These are phyloP conservation scores for Coprinopsis sp. DNA, from an alignment of 768 basidiomycete species.

Conservation along the genomic window DNA sequence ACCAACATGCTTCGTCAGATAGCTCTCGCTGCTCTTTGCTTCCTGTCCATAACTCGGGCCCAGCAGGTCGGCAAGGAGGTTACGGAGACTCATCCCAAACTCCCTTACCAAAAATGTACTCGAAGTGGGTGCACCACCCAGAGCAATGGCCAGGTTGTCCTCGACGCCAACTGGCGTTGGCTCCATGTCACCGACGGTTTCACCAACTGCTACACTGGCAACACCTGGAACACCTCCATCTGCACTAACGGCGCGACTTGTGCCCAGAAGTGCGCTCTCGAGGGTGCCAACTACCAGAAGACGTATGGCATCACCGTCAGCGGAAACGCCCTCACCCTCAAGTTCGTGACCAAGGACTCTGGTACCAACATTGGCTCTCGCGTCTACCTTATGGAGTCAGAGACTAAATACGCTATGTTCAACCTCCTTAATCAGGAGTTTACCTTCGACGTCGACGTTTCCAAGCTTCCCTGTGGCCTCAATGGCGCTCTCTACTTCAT, in stretches of 20 bases:
- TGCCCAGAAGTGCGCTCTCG: constrained; percentile 38
- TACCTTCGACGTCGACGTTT: constrained; percentile 58
- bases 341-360: constrained; percentile 38
- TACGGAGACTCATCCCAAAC: constrained; percentile 45
- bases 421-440: constrained; percentile 53
- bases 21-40: constrained; percentile 36
- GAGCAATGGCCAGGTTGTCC: constrained; percentile 33
- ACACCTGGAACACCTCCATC: constrained; percentile 47
- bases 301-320: constrained; percentile 51
- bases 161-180: constrained; percentile 61
- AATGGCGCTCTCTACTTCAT: constrained; percentile 58
- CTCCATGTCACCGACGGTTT: constrained; percentile 33
- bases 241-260: constrained; percentile 49
- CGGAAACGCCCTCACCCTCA: constrained; percentile 43
- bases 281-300: constrained; percentile 44
- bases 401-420: constrained; percentile 40
- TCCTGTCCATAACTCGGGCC: constrained; percentile 39
- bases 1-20: constrained; percentile 5
- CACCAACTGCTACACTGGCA: constrained; percentile 52
- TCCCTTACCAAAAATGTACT: constrained; percentile 46
- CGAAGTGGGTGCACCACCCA: constrained; percentile 37
- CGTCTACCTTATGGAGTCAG: constrained; percentile 47
- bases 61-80: constrained; percentile 51
- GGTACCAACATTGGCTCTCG: constrained; percentile 39
- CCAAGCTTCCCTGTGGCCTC: constrained; percentile 52